These are phyloP conservation scores for Leptographium wingfieldii DNA, from an alignment of 2,329 filamentous ascomycete genomes.

Conservation along the genomic window DNA sequence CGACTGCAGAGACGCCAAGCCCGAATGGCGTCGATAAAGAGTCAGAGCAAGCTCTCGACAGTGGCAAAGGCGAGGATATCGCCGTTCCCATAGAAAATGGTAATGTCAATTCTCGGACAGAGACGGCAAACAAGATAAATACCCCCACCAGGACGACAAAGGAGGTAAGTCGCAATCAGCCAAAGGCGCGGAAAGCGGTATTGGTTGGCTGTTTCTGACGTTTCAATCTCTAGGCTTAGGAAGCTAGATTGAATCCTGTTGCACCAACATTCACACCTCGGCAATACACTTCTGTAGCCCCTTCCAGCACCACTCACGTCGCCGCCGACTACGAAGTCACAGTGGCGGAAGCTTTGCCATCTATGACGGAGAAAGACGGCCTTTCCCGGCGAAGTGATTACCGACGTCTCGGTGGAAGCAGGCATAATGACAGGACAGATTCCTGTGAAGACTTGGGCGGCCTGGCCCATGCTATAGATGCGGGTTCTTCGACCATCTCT, in stretches of 20 bases:
- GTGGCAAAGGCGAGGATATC: not conserved
- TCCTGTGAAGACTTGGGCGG: not conserved
- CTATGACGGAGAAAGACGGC: not conserved
- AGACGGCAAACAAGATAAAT: conserved; percentile 12
- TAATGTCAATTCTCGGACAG: conserved; percentile 8
- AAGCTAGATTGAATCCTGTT: conserved; percentile 40
- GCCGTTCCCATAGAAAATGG: conserved; percentile 8
- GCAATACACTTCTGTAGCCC: conserved; percentile 11
- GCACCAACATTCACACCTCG: conserved; percentile 43
- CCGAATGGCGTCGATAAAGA: not conserved
- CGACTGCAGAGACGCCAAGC: not conserved
- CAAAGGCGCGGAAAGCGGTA: conserved; percentile 22
- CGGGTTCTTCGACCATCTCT: not conserved
- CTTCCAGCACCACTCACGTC: not conserved
- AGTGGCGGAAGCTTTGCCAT: not conserved
- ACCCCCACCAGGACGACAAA: conserved; percentile 27
- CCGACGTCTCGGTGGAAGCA: not conserved
- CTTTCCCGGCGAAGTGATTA: not conserved
- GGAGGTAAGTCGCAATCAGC: conserved; percentile 33
- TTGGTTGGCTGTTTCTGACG: conserved; percentile 31
- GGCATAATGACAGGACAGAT: not conserved
- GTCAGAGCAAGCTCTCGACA: too few relatives aligned
- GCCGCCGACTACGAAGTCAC: conserved; percentile 1
- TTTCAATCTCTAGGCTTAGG: conserved; percentile 25
- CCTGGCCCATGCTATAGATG: not conserved